Evolutionary conservation across 78 protist genomes (phyloP).

Genomic region (Polysphondylium violaceum): DNA sequence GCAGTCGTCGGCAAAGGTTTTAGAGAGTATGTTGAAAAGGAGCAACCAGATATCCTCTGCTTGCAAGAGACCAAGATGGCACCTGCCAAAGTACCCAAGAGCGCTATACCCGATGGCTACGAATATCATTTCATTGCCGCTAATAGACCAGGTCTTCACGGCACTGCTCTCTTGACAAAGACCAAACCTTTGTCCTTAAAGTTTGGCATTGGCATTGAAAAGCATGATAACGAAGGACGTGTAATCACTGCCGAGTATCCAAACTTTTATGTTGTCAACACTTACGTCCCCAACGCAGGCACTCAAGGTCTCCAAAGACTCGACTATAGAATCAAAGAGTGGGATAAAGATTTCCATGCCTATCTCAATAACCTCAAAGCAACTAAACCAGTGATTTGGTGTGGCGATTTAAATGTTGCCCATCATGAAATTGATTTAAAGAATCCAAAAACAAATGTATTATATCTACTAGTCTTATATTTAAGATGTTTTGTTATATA

Average conservation of each 20-base stretch:
- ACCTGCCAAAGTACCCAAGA: neutral
- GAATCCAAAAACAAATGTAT: conserved; percentile 81
- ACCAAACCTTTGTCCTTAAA: conserved; percentile 59
- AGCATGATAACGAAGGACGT: conserved; percentile 84
- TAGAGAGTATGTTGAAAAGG: conserved; percentile 46
- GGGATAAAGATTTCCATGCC: conserved; percentile 79
- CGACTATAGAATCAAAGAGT: conserved; percentile 73
- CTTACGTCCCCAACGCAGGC: conserved; percentile 87
- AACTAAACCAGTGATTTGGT: conserved; percentile 84
- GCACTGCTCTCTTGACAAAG: conserved; percentile 48
- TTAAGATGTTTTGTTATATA: neutral
- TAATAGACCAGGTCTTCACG: conserved; percentile 41
- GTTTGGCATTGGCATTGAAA: conserved; percentile 66
- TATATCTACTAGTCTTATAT: neutral
- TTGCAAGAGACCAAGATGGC: conserved; percentile 86
- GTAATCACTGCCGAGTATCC: conserved; percentile 81
- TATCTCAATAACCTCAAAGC: conserved; percentile 54
- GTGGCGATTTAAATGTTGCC: conserved; percentile 87
- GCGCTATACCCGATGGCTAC: conserved; percentile 34
- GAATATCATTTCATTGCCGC: conserved; percentile 40
- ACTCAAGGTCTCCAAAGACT: conserved; percentile 16
- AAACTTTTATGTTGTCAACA: conserved; percentile 68
- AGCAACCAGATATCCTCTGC: conserved; percentile 85
- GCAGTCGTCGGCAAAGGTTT: conserved; percentile 58
- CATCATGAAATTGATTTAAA: conserved; percentile 82